Conservation (phyloP, 2,329 filamentous ascomycete species). For the Stemphylium beticola region DNA sequence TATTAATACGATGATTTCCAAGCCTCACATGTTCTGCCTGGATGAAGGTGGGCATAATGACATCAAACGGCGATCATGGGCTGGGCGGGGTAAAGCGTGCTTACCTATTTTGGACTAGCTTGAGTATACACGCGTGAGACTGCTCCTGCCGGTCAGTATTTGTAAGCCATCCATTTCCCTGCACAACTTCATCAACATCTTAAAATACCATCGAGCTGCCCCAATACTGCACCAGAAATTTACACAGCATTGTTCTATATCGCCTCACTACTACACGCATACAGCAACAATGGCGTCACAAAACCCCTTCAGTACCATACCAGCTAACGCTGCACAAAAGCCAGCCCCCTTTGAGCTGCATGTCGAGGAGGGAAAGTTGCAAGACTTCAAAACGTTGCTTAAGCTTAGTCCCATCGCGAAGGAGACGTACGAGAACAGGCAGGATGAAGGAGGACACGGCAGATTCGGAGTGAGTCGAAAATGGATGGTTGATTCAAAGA, state of each 20-base stretch:
- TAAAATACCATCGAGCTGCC: background rate
- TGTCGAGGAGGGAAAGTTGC: slow-evolving; percentile 35
- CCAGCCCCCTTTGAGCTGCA: slow-evolving; percentile 34
- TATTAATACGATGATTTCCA: background rate
- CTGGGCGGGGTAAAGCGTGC: background rate
- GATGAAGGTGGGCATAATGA: background rate
- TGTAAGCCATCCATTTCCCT: slow-evolving; percentile 1
- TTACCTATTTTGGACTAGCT: slow-evolving; percentile 2
- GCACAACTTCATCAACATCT: background rate
- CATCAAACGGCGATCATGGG: slow-evolving; percentile 3
- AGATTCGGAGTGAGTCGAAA: slow-evolving; percentile 40
- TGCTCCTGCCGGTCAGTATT: background rate
- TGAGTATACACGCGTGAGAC: background rate
- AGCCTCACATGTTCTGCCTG: background rate
- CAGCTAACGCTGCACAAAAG: slow-evolving; percentile 20
- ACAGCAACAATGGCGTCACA: slow-evolving; percentile 22
- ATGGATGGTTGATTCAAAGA: slow-evolving; percentile 41
- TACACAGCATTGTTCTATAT: background rate
- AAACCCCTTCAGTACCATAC: slow-evolving; percentile 23
- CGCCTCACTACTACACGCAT: no score
- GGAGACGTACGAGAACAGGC: slow-evolving; percentile 38
- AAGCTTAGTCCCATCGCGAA: slow-evolving; percentile 39
- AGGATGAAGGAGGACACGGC: slow-evolving; percentile 32
- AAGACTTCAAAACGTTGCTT: slow-evolving; percentile 39
- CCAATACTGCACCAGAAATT: no score